Base-by-base conservation (phyloP, 139 green algal species). In the Limnomonas spitsbergensis region DNA sequence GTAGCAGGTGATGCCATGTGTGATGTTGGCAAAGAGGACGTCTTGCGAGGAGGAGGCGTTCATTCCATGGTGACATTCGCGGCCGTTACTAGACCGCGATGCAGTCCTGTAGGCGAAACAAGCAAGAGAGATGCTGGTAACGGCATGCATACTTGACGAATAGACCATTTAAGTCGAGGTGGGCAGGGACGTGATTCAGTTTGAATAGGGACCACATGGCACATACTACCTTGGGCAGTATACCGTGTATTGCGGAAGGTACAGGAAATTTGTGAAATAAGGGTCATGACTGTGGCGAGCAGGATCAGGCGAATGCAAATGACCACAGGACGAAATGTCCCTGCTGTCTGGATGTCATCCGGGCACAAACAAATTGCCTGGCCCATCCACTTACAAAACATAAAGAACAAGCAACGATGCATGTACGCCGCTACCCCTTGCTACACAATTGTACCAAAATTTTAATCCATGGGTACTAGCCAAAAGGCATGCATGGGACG, bases 41-140 rank as follows among this genome's bases (percentile, higher is more conserved):
- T 74, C 67, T 47, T 69, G 56, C 34, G 56, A 69, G 34, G 56
- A 7, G 4, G 56, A 69, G 24, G 53, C 35, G 68, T 75, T 75
- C 3, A 75, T 6, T 2, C 68, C 68, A 20, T 75, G 68, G 36
- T 75, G 68, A 40, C 68, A 75, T 31, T 75, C 68, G 29, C 38
- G 27, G 27, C 61, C 61, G 26, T 71, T 71, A 2, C 42, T 6
- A 9, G 42, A 54, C 42, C 42, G 42, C 42, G 42, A 6, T 9
- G 42, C 6, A 54, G 7, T 9, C 42, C 9, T 6, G 42, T 54
- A 6, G 6, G 42, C 9, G 42, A 27, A 54, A 6, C 9, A 54
- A 6, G 9, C 42, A 54, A 9, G 42, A 9, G 6, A 27, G 7
- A 54, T 27, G 9, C 42, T 27, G 42, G 42, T 9, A 54, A 9